Percentiles rank a stretch among this genome's conserved stretches.
Evolutionary conservation across 768 basidiomycete species (phyloP).

Genomic region (Lactarius quietus): DNA sequence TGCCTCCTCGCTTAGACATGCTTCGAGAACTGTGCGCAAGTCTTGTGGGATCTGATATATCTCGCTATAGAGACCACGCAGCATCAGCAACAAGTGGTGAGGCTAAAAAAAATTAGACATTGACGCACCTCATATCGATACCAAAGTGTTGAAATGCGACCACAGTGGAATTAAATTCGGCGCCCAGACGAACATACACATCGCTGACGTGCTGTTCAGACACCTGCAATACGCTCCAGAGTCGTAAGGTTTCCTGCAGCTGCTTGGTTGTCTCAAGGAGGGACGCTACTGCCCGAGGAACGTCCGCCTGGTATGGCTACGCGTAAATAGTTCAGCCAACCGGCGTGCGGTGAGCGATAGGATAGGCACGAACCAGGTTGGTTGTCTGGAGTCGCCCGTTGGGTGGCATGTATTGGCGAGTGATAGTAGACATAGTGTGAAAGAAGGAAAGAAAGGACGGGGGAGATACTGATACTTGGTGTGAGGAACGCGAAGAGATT

Average conservation of each 20-base stretch:
- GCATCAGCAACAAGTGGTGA: conserved; percentile 13
- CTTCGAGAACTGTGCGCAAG: conserved; percentile 40
- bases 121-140: conserved; percentile 72
- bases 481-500: background rate
- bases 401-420: conserved; percentile 20
- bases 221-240: conserved; percentile 61
- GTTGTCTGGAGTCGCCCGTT: conserved; percentile 25
- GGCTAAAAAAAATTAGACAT: conserved; percentile 12
- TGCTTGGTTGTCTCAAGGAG: conserved; percentile 81
- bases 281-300: conserved; percentile 56
- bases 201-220: conserved; percentile 77
- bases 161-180: conserved; percentile 81
- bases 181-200: conserved; percentile 84
- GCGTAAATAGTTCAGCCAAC: background rate
- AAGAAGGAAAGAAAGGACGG: background rate
- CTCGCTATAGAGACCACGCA: conserved; percentile 33
- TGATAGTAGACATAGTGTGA: conserved; percentile 19
- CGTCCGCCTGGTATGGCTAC: conserved; percentile 37
- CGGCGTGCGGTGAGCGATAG: background rate
- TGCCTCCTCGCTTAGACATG: conserved; percentile 43
- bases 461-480: background rate
- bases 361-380: conserved; percentile 14
- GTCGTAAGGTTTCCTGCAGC: conserved; percentile 66
- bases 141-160: conserved; percentile 68
- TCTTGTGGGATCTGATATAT: conserved; percentile 38